Evolutionary conservation across 2,329 filamentous ascomycete genomes (phyloP).

Genomic region (Cadophora malorum): DNA sequence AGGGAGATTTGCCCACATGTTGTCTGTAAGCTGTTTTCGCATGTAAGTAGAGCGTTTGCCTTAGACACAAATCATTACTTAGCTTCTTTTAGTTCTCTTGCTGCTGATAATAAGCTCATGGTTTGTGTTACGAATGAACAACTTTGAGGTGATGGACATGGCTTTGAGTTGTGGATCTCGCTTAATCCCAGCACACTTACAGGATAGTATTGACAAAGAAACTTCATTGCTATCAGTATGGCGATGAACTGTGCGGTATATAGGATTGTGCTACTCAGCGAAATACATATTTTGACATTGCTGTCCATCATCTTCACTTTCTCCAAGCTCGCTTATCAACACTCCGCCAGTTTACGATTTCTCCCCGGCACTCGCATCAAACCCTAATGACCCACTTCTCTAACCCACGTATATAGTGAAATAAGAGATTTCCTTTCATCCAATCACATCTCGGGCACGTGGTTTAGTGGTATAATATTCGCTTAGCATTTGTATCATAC

Average conservation of each 20-base stretch:
- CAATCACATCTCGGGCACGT: slow-evolving; percentile 7
- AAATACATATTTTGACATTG: not conserved
- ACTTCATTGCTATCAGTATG: not conserved
- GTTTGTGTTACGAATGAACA: not conserved
- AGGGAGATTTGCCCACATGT: too few species aligned
- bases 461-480: slow-evolving; percentile 19
- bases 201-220: not conserved
- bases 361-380: not conserved
- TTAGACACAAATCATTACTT: too few species aligned
- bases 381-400: slow-evolving; percentile 5
- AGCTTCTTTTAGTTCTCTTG: too few species aligned
- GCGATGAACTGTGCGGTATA: not conserved
- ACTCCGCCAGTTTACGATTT: not conserved
- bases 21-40: too few species aligned
- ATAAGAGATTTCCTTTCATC: not conserved
- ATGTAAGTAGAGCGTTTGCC: too few species aligned
- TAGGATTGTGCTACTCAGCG: not conserved
- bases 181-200: not conserved
- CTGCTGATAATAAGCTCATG: not conserved
- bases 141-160: not conserved
- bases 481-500: slow-evolving; percentile 2
- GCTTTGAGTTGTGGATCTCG: not conserved
- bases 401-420: not conserved
- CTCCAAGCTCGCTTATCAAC: not conserved
- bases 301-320: not conserved